Base-by-base conservation (phyloP, 225 moss, liverwort and hornwort genomes). In the Marchantia polymorpha region DNA sequence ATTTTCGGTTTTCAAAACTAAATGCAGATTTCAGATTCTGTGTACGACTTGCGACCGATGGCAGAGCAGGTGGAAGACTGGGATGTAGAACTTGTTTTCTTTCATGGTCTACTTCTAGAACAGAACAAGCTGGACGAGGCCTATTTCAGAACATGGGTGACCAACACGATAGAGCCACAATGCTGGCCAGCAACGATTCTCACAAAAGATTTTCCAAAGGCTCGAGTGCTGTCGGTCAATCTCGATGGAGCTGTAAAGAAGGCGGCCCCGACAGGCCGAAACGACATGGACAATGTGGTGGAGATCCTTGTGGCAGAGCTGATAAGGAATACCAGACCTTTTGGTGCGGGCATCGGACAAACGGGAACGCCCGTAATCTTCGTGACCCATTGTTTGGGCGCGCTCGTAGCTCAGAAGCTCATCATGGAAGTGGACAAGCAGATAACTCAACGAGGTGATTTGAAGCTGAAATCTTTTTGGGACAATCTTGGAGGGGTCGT, bases 371-470 rank as follows among this genome's bases (percentile, higher is more conserved):
- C 76, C 23, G 76, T 76, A 6, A 50, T 76, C 22, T 63, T 76
- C 61, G 76, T 76, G 39, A 76, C 76, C 13, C 76, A 76, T 63
- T 76, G 76, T 39, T 47, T 76, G 11, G 76, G 76, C 4, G 76
- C 27, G 13, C n/a, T 76, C 7, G 29, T 76, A 5, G 76, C 76
- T 46, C 76, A 76, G 76, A 76, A 63, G 13, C 60, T 76, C 56
- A 39, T 76, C 8, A 15, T 76, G 19, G 76, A 76, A 48, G 76
- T 76, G 46, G 76, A 76, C 22, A 61, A 49, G 76, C 76, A 76
- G 46, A 20, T 76, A n/a, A 22, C 16, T 7, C 20, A 60, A 39
- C 39, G 60, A 60, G 60, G 61, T 22, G 76, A 76, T 39, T 15
- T 76, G 47, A 76, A 76, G 47, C 22, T 76, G 76, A 60, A 64